A percentile compares a stretch with the other conserved stretches of the same genome.
phyloP scores from a whole-genome alignment of 768 basidiomycete species.

The Boletus reticuloceps region DNA sequence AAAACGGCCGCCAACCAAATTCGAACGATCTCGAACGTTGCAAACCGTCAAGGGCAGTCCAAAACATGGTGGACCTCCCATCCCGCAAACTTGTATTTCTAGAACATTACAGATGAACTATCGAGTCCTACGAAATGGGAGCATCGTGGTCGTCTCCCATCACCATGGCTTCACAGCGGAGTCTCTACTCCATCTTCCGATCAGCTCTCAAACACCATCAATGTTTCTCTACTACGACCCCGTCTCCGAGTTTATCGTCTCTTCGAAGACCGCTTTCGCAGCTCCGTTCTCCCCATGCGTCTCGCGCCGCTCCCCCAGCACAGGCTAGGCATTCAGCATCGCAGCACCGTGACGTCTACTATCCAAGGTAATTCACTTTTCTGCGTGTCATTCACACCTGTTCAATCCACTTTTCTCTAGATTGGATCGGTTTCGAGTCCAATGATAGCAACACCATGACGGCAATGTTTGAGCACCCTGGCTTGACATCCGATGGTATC shows the following conservation, averaged over 20 bases:
- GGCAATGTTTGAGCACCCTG: too few species aligned
- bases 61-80: background rate
- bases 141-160: background rate
- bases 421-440: too few species aligned
- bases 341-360: background rate
- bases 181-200: too few species aligned
- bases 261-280: constrained; percentile 22
- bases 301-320: background rate
- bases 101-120: background rate
- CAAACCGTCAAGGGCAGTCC: background rate
- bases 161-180: background rate
- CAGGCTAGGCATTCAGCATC: background rate
- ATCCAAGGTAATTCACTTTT: constrained; percentile 20
- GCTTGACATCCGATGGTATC: constrained; percentile 45
- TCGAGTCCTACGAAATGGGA: constrained; percentile 4
- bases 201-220: too few species aligned
- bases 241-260: background rate
- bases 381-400: too few species aligned
- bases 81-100: background rate
- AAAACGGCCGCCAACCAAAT: too few species aligned
- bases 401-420: constrained; percentile 23
- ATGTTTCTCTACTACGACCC: too few species aligned
- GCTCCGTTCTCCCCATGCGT: constrained; percentile 3
- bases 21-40: constrained; percentile 8
- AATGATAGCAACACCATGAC: too few species aligned